Evolutionary conservation across 176 grass and related monocot genomes (phyloP).

Genomic region (Rhynchospora pubera): DNA sequence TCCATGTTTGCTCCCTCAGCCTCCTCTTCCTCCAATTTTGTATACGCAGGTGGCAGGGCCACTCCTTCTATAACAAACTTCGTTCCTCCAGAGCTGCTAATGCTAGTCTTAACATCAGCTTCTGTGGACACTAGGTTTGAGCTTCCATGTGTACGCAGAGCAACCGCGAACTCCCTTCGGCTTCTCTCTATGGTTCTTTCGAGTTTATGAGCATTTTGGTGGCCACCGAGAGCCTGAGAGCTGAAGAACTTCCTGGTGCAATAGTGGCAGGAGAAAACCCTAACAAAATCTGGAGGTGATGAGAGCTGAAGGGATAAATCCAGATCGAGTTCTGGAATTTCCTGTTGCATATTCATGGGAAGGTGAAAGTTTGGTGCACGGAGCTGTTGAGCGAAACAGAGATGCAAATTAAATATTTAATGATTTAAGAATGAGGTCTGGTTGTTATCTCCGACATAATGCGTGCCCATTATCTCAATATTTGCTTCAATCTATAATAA

Average conservation of each 20-base stretch:
- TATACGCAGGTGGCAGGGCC: not conserved
- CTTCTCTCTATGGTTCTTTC: slow-evolving; percentile 58
- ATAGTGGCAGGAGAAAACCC: slow-evolving; percentile 72
- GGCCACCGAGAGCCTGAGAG: slow-evolving; percentile 78
- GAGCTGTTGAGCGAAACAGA: too few species aligned
- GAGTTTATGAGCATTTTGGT: slow-evolving; percentile 80
- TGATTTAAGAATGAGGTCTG: too few species aligned
- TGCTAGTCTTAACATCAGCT: not conserved
- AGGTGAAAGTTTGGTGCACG: not conserved
- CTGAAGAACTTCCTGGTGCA: slow-evolving; percentile 61
- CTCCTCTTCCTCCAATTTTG: not conserved
- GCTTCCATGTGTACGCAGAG: slow-evolving; percentile 15
- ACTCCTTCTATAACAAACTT: not conserved
- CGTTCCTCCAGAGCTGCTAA: not conserved
- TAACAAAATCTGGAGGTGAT: slow-evolving; percentile 24
- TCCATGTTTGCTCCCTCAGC: not conserved
- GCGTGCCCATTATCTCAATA: too few species aligned
- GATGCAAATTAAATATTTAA: too few species aligned
- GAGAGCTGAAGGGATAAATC: slow-evolving; percentile 44
- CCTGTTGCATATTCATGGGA: slow-evolving; percentile 27
- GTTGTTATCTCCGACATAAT: too few species aligned
- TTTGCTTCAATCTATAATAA: too few species aligned
- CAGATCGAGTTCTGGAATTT: slow-evolving; percentile 30
- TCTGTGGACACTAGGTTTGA: not conserved
- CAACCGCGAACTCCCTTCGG: slow-evolving; percentile 36